Evolutionary conservation across 202 grass and related monocot genomes (phyloP).

Genomic region (Schoenoplectus tabernaemontani): DNA sequence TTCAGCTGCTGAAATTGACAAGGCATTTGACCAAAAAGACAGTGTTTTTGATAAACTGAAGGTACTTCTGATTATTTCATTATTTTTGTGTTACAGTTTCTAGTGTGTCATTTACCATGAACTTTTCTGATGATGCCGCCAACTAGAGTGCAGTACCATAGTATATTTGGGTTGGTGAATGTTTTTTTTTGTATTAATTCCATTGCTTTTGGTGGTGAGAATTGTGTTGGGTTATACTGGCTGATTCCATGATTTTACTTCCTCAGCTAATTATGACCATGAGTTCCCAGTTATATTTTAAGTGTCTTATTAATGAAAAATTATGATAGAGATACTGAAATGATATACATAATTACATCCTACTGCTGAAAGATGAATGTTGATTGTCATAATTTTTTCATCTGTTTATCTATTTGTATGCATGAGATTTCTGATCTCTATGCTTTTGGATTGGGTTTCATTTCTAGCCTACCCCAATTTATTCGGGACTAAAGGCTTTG

Average conservation of each 20-base stretch:
- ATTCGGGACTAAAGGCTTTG: no score
- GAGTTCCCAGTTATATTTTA: no score
- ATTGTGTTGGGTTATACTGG: not conserved
- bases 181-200: no score
- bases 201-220: not conserved
- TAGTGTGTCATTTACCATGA: not conserved
- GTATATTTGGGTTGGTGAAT: not conserved
- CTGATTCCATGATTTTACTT: not conserved
- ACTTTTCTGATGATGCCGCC: not conserved
- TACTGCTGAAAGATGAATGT: no score
- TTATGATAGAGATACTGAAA: no score
- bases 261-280: not conserved
- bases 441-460: no score
- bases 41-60: constrained; percentile 65
- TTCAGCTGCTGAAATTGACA: constrained; percentile 63
- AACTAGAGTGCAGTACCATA: not conserved
- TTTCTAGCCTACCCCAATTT: no score
- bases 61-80: constrained; percentile 32
- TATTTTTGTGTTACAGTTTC: not conserved
- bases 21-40: constrained; percentile 69
- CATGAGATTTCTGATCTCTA: no score
- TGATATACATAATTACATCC: no score
- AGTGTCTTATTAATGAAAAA: no score
- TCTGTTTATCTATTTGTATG: no score
- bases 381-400: no score